phyloP scores from a whole-genome alignment of 805 yeast species.

The Wickerhamomyces xylosicus region DNA sequence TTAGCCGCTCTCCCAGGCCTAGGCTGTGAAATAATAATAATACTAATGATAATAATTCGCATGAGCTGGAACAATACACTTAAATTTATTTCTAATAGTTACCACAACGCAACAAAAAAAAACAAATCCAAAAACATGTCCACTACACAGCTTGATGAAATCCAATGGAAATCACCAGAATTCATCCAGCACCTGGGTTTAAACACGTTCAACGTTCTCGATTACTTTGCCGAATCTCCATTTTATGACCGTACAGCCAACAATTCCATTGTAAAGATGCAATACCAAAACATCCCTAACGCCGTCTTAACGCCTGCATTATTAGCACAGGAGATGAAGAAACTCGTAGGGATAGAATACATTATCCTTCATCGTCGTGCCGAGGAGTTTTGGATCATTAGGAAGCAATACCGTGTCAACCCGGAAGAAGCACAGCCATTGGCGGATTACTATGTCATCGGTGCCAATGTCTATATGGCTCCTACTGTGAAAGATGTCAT shows the following conservation, averaged over 20 bases:
- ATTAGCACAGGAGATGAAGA: constrained; percentile 48
- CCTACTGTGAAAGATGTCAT: constrained; percentile 68
- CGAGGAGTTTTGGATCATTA: constrained; percentile 87
- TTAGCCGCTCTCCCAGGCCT: no score
- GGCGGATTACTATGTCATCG: constrained; percentile 79
- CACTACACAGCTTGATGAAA: constrained; percentile 57
- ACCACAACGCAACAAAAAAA: no score
- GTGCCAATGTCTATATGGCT: constrained; percentile 88
- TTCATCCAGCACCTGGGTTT: constrained; percentile 90
- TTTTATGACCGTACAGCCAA: constrained; percentile 91
- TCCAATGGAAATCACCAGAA: constrained; percentile 96
- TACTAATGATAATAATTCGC: no score
- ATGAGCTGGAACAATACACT: no score
- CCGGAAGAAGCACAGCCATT: constrained; percentile 42
- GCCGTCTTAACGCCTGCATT: constrained; percentile 23
- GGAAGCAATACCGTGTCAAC: constrained; percentile 63
- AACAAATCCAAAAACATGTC: background rate
- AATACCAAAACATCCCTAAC: constrained; percentile 66
- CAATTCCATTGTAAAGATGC: constrained; percentile 94
- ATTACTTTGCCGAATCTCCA: constrained; percentile 89
- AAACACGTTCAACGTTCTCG: constrained; percentile 81
- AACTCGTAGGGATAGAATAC: constrained; percentile 83
- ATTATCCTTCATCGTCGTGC: constrained; percentile 66
- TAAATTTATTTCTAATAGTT: no score
- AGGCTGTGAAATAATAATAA: no score